phyloP scores from a whole-genome alignment of 805 yeast genomes.

The Kazachstania taianensis region DNA sequence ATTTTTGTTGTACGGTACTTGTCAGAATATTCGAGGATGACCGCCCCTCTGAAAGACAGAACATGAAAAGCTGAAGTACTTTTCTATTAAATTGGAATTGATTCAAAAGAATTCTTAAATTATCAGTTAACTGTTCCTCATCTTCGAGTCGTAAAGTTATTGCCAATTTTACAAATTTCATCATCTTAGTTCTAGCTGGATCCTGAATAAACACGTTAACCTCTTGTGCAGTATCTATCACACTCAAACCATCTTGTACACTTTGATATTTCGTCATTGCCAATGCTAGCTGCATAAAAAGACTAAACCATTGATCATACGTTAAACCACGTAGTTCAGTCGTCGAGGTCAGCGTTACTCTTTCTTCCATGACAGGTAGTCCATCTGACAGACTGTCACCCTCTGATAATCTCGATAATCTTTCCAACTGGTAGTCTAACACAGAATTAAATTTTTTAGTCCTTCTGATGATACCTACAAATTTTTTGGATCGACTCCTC shows the following conservation, averaged over 20 bases:
- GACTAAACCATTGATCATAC: constrained; percentile 75
- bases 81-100: constrained; percentile 69
- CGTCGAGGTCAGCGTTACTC: constrained; percentile 38
- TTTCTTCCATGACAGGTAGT: constrained; percentile 31
- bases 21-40: constrained; percentile 52
- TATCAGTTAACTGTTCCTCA: constrained; percentile 41
- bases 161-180: constrained; percentile 59
- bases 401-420: constrained; percentile 56
- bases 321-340: constrained; percentile 62
- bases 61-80: constrained; percentile 53
- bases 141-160: constrained; percentile 42
- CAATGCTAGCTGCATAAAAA: constrained; percentile 72
- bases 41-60: constrained; percentile 49
- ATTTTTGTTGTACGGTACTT: constrained; percentile 81
- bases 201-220: constrained; percentile 72
- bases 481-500: constrained; percentile 57
- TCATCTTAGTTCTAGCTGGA: constrained; percentile 45
- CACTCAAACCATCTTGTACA: constrained; percentile 53
- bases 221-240: constrained; percentile 63
- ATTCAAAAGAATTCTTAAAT: constrained; percentile 53
- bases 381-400: constrained; percentile 35
- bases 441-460: constrained; percentile 52
- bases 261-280: constrained; percentile 51
- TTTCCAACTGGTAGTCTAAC: constrained; percentile 61
- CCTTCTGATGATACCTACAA: constrained; percentile 56